Base-by-base conservation (phyloP, 2,329 filamentous ascomycete species). In the Colletotrichum spinosum region DNA sequence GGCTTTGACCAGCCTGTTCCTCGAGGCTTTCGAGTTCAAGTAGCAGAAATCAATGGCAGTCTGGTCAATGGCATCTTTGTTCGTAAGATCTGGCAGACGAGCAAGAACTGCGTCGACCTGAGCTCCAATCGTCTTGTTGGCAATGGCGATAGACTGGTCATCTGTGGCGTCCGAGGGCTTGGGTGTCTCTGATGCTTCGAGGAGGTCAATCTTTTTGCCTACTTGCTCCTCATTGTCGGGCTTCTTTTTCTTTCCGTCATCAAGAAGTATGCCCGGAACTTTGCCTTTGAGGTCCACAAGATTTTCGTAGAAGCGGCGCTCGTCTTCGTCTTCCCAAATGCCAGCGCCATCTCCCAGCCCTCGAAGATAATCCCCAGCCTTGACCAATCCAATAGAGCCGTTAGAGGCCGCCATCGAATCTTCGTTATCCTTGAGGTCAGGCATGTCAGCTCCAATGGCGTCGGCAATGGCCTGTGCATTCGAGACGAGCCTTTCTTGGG, bases 311-410 rank as follows among this genome's bases (percentile, higher is more conserved):
- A 99, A 99, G 67, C 96, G 92, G 65, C 96, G 90, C 78, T 99
- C 95, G 59, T 99, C 96, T 74, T 99, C 96, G 72, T 99, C 96
- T 80, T 97, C 94, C 96, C 96, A 99, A 68, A 99, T 98, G 0
- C 96, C 96, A 33, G 94, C 88, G 17, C 94, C 94, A 65, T 98
- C 95, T 25, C 90, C 91, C 75, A 97, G 92, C 11, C 94, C 94
- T 42, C 93, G 91, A 44, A 98, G 83, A 73, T 97, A 98, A 71
- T 98, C 95, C 1, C 93, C 93, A 10, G 94, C 92, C 79, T 97
- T 98, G 71, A 98, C 92, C 44, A 98, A 86, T 39, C 96, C 96
- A 71, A 99, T 97, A 1, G 91, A 90, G 57, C 92, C 90, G 72
- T 92, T 91, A 0, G 88, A 85, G 33, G 85, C 80, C 38, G 85